phyloP scores from a whole-genome alignment of 2,329 filamentous ascomycete genomes.

The Fusarium virguliforme region DNA sequence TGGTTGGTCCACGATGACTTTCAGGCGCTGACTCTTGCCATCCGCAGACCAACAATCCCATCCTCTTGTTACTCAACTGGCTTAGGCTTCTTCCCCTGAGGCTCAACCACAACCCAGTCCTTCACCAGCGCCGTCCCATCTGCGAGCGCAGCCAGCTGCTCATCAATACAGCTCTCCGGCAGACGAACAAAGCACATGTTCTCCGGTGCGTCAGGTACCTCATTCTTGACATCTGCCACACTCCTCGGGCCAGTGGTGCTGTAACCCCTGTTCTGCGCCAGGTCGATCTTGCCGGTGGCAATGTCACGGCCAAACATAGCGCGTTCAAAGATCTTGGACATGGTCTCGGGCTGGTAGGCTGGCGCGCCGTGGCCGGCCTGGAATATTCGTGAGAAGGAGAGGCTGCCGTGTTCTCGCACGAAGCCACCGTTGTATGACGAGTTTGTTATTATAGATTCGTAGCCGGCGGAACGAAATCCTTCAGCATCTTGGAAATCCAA shows the following conservation, averaged over 20 bases:
- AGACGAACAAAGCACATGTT: constrained; percentile 72
- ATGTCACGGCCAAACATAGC: constrained; percentile 69
- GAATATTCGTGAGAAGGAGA: constrained; percentile 76
- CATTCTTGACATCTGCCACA: constrained; percentile 69
- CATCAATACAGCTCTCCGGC: constrained; percentile 59
- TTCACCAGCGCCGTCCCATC: constrained; percentile 40
- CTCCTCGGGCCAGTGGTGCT: constrained; percentile 60
- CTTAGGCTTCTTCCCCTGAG: constrained; percentile 19
- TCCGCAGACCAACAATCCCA: not conserved
- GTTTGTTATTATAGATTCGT: constrained; percentile 78
- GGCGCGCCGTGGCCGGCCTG: constrained; percentile 75
- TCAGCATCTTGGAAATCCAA: constrained; percentile 69
- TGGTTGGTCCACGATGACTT: no score
- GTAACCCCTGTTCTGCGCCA: constrained; percentile 58
- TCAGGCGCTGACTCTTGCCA: no score
- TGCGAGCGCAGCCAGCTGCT: constrained; percentile 43
- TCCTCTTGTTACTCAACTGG: not conserved
- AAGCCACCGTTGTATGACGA: constrained; percentile 77
- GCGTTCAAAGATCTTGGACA: constrained; percentile 70
- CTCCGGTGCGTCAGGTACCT: constrained; percentile 61
- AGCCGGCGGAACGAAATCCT: constrained; percentile 76
- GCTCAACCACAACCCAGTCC: constrained; percentile 42
- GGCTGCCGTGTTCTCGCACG: constrained; percentile 81
- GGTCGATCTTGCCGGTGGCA: constrained; percentile 65
- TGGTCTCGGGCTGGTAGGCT: constrained; percentile 70